Conservation (phyloP, 2,329 filamentous ascomycete genomes). For the Hymenotorrendiella dingleyae region DNA sequence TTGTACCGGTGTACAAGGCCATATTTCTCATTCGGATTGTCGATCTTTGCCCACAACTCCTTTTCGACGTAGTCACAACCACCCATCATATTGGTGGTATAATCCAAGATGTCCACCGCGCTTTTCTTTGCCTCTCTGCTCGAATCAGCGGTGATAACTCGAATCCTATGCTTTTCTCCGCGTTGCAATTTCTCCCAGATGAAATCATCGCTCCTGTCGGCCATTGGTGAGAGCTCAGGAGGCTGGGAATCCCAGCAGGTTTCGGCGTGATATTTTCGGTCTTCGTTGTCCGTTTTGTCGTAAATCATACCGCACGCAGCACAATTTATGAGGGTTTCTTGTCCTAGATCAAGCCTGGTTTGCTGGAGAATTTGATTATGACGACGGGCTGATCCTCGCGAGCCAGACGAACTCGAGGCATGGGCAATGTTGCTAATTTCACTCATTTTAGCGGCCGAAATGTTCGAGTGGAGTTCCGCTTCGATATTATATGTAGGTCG, state of each 20-base stretch:
- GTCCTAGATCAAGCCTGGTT: constrained; percentile 13
- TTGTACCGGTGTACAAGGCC: constrained; percentile 14
- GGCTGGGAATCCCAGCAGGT: neutral
- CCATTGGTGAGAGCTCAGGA: neutral
- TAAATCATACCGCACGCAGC: constrained; percentile 15
- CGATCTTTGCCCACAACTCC: constrained; percentile 8
- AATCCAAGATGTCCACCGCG: constrained; percentile 1
- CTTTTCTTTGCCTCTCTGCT: neutral
- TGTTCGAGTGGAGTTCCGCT: neutral
- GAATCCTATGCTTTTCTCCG: neutral
- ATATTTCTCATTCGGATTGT: constrained; percentile 7
- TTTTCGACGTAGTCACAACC: neutral
- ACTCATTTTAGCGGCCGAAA: neutral
- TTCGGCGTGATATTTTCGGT: constrained; percentile 9
- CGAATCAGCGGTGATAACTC: constrained; percentile 1
- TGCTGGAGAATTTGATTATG: constrained; percentile 3
- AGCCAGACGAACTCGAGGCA: neutral
- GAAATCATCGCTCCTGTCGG: neutral
- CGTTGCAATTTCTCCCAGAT: constrained; percentile 2
- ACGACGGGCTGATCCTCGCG: neutral
- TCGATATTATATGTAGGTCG: constrained; percentile 4
- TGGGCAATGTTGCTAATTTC: neutral
- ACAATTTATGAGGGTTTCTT: constrained; percentile 8
- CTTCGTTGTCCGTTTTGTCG: constrained; percentile 7
- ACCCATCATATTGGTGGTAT: constrained; percentile 2